Evolutionary conservation across 2,329 filamentous ascomycete genomes (phyloP), one percentile per base, ranked within the genome.

Genomic region (Penicillium sp.): DNA sequence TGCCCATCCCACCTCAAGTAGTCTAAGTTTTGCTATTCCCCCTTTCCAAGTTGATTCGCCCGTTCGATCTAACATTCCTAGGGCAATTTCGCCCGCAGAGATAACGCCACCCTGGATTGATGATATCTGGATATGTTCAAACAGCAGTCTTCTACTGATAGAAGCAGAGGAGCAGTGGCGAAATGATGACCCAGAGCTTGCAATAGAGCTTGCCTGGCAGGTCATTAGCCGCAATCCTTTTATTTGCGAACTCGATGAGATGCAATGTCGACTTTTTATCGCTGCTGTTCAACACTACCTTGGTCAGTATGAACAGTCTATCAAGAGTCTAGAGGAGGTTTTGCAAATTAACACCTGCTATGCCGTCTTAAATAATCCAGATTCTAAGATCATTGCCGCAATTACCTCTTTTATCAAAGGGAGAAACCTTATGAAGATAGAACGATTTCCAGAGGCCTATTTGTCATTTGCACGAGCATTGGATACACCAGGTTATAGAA

Each of bases 371-470:
- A 18, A 38, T 2, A 27, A 36, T 11, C 44, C 51, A 39, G 30
- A 51, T 8, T 30, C 56, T 10, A 19, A 18, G 11, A 41, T 63
- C 8, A 38, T 61, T 10, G 13, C 39, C 18, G 59, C 50, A 11
- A 61, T 65, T 43, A 55, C 62, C 7, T 35, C 57, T n/a, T 66
- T 60, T 29, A 49, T 66, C 6, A 55, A 50, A 32, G 62, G 59
- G 9, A 54, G 56, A 41, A 59, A 61, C 34, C 52, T 63, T 9
- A 53, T 64, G 44, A 50, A 55, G 27, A 26, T 52, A 18, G 48
- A 49, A 16, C 16, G 55, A 4, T 61, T 58, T 47, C 34, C 53
- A 3, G 53, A 55, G 11, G 64, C 64, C 19, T 64, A 62, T 26
- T 52, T 46, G 47, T 53, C 54, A 1, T 53, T 64, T 39, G 52